Conservation (phyloP, 163 green algal species). For the Scenedesmus sp. region DNA sequence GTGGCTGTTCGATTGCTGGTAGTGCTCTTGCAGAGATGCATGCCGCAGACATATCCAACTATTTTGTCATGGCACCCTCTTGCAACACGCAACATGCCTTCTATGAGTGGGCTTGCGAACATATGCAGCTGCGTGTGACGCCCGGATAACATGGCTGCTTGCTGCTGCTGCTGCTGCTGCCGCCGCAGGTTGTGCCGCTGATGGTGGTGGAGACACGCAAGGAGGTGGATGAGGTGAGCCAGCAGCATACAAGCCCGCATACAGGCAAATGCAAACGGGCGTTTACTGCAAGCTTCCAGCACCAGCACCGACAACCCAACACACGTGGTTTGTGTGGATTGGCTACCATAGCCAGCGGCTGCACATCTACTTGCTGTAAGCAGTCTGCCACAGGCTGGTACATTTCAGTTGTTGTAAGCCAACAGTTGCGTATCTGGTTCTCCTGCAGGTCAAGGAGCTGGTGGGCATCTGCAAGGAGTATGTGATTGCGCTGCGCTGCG, state of each 20-base stretch:
- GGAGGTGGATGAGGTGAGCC: conserved; percentile 92
- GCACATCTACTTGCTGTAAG: too few species aligned
- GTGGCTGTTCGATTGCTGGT: neutral
- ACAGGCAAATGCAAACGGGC: too few species aligned
- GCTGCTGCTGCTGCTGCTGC: conserved; percentile 54
- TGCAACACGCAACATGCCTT: too few species aligned
- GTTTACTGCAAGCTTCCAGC: too few species aligned
- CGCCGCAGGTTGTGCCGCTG: conserved; percentile 92
- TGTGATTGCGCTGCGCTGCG: conserved; percentile 89
- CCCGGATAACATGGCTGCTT: neutral
- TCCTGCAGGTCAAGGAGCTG: conserved; percentile 90
- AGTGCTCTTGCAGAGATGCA: neutral
- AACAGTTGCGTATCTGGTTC: neutral
- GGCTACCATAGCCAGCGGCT: too few species aligned
- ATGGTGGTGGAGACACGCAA: conserved; percentile 91
- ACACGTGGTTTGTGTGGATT: too few species aligned
- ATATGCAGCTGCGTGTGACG: neutral
- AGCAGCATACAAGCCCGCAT: neutral
- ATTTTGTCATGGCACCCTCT: neutral
- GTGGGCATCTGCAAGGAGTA: conserved; percentile 96
- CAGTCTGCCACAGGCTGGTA: too few species aligned
- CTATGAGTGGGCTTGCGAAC: neutral
- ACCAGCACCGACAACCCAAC: too few species aligned
- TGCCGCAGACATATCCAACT: neutral
- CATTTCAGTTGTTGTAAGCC: neutral